These are phyloP conservation scores for Glutinoglossum americanum DNA, from an alignment of 495 filamentous ascomycete species.

Conservation along the genomic window DNA sequence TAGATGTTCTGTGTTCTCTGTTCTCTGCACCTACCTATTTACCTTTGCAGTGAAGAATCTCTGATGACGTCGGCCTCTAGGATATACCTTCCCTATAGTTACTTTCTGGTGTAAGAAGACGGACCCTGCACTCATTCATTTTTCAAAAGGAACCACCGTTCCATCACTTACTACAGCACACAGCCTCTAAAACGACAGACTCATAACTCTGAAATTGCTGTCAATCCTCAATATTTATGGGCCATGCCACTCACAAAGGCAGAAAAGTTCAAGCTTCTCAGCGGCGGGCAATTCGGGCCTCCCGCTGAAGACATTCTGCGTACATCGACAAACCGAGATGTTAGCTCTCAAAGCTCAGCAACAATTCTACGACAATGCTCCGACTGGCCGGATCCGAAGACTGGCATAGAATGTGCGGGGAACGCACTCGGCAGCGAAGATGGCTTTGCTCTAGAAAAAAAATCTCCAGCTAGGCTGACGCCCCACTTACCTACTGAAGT, in stretches of 20 bases:
- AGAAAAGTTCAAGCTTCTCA: constrained; percentile 3
- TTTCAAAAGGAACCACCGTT: no score
- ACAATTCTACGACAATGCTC: not conserved
- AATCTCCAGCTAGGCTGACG: not conserved
- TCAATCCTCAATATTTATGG: not conserved
- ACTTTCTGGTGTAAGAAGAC: not conserved
- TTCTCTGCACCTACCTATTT: not conserved
- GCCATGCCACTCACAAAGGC: not conserved
- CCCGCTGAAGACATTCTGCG: not conserved
- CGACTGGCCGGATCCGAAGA: not conserved
- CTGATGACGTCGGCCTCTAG: not conserved
- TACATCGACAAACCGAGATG: not conserved
- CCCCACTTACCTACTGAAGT: not conserved
- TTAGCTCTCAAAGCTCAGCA: not conserved
- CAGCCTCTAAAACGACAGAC: not conserved
- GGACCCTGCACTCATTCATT: not conserved
- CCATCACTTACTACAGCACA: no score
- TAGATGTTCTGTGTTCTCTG: no score
- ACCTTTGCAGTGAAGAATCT: not conserved
- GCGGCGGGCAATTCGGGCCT: not conserved
- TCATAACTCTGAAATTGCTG: not conserved
- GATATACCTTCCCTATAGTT: no score
- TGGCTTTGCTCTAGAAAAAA: not conserved
- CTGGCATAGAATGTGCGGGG: not conserved
- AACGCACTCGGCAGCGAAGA: not conserved